Conservation (phyloP, 495 filamentous ascomycete genomes). For the Tuber magnatum region DNA sequence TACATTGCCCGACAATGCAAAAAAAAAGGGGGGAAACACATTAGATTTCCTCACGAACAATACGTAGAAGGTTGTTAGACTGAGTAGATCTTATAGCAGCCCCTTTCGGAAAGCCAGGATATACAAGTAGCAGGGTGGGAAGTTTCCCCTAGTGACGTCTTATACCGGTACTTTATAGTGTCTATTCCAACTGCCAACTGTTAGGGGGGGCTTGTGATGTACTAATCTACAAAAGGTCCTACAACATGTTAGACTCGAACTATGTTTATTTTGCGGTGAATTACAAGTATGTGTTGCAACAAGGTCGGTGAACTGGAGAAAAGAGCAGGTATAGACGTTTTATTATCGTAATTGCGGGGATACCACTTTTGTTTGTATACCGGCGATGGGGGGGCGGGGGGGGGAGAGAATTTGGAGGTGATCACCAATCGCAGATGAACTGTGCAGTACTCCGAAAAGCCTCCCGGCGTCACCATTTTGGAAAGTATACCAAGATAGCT, state of each 20-base stretch:
- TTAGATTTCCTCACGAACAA: not conserved
- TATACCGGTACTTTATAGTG: not conserved
- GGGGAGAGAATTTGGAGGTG: too few relatives aligned
- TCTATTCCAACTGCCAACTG: not conserved
- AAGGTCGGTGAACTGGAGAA: too few relatives aligned
- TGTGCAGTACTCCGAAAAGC: too few relatives aligned
- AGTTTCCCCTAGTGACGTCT: not conserved
- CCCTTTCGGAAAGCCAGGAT: not conserved
- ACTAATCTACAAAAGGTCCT: not conserved
- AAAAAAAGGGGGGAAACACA: not conserved
- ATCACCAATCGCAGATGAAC: too few relatives aligned
- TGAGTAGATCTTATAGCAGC: not conserved
- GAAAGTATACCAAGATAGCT: not conserved
- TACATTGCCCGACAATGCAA: not conserved
- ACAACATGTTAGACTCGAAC: not conserved
- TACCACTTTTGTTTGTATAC: not conserved
- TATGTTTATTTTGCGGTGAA: not conserved
- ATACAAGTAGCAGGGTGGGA: not conserved
- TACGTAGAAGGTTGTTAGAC: not conserved
- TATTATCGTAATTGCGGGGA: not conserved
- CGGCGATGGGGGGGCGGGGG: not conserved
- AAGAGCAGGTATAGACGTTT: too few relatives aligned
- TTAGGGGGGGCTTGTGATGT: not conserved
- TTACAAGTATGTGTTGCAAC: not conserved
- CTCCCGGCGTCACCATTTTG: not conserved